Conservation (phyloP, 2,329 filamentous ascomycete genomes). For the Xylaria sp. region DNA sequence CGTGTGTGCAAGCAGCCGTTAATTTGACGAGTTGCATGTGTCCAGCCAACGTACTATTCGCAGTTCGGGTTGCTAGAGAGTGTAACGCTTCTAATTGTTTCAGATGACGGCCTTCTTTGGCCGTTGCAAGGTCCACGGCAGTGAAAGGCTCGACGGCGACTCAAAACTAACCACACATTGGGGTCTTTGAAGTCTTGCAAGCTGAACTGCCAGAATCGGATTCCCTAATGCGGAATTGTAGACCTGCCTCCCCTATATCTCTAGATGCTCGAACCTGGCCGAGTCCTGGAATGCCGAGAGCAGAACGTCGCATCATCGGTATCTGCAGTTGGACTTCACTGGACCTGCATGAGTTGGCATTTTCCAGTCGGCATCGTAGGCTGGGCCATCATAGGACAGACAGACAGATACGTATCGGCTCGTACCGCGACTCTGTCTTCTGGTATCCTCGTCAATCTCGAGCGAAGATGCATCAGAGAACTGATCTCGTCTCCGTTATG, state of each 20-base stretch:
- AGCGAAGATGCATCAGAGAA: slow-evolving; percentile 21
- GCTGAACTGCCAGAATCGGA: not conserved
- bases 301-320: not conserved
- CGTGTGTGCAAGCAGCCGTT: slow-evolving; percentile 46
- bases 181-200: not conserved
- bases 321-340: not conserved
- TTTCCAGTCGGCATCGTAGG: slow-evolving; percentile 5
- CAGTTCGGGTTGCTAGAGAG: slow-evolving; percentile 27
- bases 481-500: slow-evolving; percentile 18
- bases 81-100: slow-evolving; percentile 31
- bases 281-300: not conserved
- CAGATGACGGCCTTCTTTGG: slow-evolving; percentile 24
- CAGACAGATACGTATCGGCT: slow-evolving; percentile 29
- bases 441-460: slow-evolving; percentile 24
- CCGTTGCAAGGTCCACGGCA: slow-evolving; percentile 25
- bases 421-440: slow-evolving; percentile 35
- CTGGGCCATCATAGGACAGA: not conserved
- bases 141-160: slow-evolving; percentile 9
- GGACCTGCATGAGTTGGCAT: slow-evolving; percentile 4
- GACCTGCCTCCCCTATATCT: too few species aligned
- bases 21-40: slow-evolving; percentile 36
- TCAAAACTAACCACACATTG: not conserved
- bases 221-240: too few species aligned
- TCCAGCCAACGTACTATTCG: slow-evolving; percentile 37
- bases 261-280: too few species aligned